Base-by-base conservation (phyloP, 257 asterid species). In the Thymus quinquecostatus region DNA sequence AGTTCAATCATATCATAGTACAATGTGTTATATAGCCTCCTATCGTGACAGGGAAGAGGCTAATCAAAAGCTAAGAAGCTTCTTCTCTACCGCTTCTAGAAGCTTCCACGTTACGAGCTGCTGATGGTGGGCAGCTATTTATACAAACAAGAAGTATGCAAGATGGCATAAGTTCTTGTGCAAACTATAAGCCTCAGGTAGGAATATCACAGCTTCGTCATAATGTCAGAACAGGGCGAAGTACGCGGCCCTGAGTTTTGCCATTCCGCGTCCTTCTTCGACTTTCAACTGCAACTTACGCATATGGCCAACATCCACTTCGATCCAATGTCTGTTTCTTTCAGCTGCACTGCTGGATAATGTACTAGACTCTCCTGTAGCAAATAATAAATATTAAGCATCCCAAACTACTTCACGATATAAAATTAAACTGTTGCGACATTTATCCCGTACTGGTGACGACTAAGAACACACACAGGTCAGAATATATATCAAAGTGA, bases 361-460 rank as follows among this genome's bases (percentile, higher is more conserved):
- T 30, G 67, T 54, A 69, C 86, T 81, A 84, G 44, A 73, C 67
- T 83, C 86, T 86, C 96, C 94, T 90, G 94, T 66, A 66, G 68
- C 75, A 82, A 21, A 56, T 40, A 41, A 53, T 53, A 60, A 60
- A 60, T 3, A 65, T 21, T 71, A 38, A 64, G 64, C 55, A 71
- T 71, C 74, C 69, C 71, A 41, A 53, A 44, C 13, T 51, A 47
- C 49, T 62, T 28, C 28, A 48, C 11, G 55, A n/a, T 9, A 2
- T 40, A 51, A 66, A 54, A 53, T 28, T 66, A 30, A 33, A 80
- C 38, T 45, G 33, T 7, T 53, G 45, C 67, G 40, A 34, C 38
- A 56, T 56, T 32, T 27, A 57, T 36, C 60, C 14, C 12, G 29
- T n/a, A 66, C 43, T 38, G 55, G 72, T 30, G 41, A 47, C 48